phyloP scores from a whole-genome alignment of 768 basidiomycete genomes.

The Naematelia aurantialba region DNA sequence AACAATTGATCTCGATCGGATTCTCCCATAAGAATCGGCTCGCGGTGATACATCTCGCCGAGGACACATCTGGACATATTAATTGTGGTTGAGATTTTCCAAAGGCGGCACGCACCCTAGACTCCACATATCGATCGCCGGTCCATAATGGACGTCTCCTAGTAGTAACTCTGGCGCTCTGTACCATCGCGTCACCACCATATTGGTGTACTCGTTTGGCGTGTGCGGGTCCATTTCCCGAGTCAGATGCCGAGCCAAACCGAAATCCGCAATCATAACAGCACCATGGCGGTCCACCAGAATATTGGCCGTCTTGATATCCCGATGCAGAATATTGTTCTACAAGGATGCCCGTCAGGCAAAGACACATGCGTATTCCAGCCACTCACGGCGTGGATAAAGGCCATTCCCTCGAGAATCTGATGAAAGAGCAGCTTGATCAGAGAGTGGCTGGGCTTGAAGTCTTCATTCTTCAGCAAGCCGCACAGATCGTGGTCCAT shows the following conservation, averaged over 20 bases:
- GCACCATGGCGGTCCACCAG: slow-evolving; percentile 82
- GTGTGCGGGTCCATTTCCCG: slow-evolving; percentile 43
- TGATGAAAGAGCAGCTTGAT: slow-evolving; percentile 97
- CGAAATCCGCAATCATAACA: slow-evolving; percentile 91
- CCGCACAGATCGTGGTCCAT: slow-evolving; percentile 99
- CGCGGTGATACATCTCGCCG: slow-evolving; percentile 89
- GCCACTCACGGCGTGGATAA: slow-evolving; percentile 79
- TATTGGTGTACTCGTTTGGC: slow-evolving; percentile 80
- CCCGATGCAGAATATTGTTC: slow-evolving; percentile 96
- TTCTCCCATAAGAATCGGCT: slow-evolving; percentile 79
- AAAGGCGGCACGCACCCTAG: slow-evolving; percentile 67
- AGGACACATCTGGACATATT: slow-evolving; percentile 68
- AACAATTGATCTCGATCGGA: slow-evolving; percentile 89
- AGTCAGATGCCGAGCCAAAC: slow-evolving; percentile 73
- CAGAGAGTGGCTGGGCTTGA: slow-evolving; percentile 72
- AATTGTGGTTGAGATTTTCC: slow-evolving; percentile 3
- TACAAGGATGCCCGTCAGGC: slow-evolving; percentile 44
- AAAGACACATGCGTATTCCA: neutral
- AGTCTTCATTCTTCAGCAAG: slow-evolving; percentile 77
- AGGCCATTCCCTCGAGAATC: slow-evolving; percentile 89
- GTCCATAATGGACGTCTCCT: slow-evolving; percentile 82
- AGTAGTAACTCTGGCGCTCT: slow-evolving; percentile 91
- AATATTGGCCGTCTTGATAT: slow-evolving; percentile 97
- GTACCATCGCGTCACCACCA: slow-evolving; percentile 98
- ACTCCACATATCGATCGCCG: slow-evolving; percentile 96